These are phyloP conservation scores for Rhodotorula graminis DNA, from an alignment of 768 basidiomycete species.

Conservation along the genomic window DNA sequence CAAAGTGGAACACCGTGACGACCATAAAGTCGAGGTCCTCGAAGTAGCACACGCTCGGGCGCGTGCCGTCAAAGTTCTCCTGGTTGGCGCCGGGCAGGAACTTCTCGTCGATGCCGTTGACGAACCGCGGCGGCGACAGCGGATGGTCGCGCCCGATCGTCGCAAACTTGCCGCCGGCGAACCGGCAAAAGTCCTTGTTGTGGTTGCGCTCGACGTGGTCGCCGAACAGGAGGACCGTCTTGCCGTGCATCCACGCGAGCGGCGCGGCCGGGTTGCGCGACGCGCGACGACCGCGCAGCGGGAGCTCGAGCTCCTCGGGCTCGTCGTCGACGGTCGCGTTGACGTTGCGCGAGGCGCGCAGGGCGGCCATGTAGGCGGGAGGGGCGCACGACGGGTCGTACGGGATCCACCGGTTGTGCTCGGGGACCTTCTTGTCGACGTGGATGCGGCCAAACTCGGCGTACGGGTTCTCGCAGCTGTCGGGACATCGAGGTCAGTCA, in stretches of 20 bases:
- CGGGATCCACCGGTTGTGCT: conserved; percentile 21
- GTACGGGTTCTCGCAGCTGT: conserved; percentile 33
- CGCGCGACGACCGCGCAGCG: not conserved
- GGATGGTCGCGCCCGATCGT: conserved; percentile 27
- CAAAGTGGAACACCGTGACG: conserved; percentile 34
- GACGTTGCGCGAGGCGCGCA: conserved; percentile 9
- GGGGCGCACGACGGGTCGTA: conserved; percentile 24
- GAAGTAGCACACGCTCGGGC: conserved; percentile 34
- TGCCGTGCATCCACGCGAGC: conserved; percentile 28
- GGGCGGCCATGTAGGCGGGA: conserved; percentile 22
- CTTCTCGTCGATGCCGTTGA: conserved; percentile 39
- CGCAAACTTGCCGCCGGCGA: conserved; percentile 31
- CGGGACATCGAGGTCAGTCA: no score
- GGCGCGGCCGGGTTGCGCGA: not conserved
- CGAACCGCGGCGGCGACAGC: conserved; percentile 35
- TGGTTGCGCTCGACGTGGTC: conserved; percentile 37
- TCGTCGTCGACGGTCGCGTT: not conserved
- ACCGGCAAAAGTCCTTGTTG: conserved; percentile 33
- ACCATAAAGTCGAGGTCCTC: conserved; percentile 30
- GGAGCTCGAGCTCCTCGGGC: not conserved
- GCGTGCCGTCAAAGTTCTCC: conserved; percentile 8
- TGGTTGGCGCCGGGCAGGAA: not conserved
- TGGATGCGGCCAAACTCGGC: conserved; percentile 23
- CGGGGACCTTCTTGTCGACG: not conserved
- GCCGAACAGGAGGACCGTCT: conserved; percentile 36